Percentiles rank a stretch among this genome's conserved stretches.
These are phyloP conservation scores for Candolleomyces aberdarensis DNA, from an alignment of 768 basidiomycete genomes.

Conservation along the genomic window DNA sequence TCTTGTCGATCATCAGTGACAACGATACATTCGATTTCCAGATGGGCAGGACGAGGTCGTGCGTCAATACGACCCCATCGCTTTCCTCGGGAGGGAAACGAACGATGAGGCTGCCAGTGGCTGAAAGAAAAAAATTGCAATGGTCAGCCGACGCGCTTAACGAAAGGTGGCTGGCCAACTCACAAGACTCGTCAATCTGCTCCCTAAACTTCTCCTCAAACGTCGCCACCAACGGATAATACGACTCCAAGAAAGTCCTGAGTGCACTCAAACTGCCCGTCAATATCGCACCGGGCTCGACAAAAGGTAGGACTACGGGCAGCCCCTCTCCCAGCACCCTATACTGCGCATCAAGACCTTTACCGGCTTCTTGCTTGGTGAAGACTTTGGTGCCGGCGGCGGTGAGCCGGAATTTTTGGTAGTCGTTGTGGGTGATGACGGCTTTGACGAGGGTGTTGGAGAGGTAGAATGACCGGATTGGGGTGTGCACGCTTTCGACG, in stretches of 20 bases:
- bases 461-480: conserved; percentile 79
- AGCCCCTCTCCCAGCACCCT: conserved; percentile 84
- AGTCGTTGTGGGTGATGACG: conserved; percentile 81
- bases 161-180: conserved; percentile 23
- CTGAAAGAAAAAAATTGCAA: conserved; percentile 30
- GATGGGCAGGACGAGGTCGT: conserved; percentile 85
- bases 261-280: conserved; percentile 54
- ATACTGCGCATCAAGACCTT: conserved; percentile 56
- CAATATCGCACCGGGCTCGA: conserved; percentile 63
- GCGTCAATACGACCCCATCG: conserved; percentile 61
- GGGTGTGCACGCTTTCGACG: conserved; percentile 53
- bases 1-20: conserved; percentile 94
- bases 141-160: neutral
- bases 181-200: conserved; percentile 52
- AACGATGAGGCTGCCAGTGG: conserved; percentile 68
- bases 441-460: conserved; percentile 80
- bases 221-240: conserved; percentile 72
- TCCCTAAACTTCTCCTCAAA: conserved; percentile 61
- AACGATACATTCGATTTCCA: conserved; percentile 92
- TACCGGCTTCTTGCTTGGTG: conserved; percentile 73
- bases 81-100: conserved; percentile 56
- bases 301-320: conserved; percentile 77
- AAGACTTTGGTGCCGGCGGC: conserved; percentile 94
- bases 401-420: conserved; percentile 79
- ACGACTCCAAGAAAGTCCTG: conserved; percentile 64